Evolutionary conservation across 768 basidiomycete species (phyloP).

Genomic region (Kwoniella dejecticola): DNA sequence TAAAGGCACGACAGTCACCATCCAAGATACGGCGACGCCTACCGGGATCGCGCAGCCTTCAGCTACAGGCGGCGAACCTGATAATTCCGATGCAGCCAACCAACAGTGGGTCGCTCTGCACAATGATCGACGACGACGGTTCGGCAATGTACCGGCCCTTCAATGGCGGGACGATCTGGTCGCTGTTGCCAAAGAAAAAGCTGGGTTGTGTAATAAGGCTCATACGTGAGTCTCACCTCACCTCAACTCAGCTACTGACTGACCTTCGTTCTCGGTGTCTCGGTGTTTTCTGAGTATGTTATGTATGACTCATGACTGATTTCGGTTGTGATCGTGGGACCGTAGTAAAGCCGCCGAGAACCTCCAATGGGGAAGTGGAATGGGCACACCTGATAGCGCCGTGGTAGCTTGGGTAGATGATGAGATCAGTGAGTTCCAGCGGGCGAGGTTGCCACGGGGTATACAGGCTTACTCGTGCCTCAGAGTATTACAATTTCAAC

Average conservation of each 20-base stretch:
- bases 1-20: conserved; percentile 1
- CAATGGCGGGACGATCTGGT: conserved; percentile 12
- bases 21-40: neutral
- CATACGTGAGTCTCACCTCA: conserved; percentile 17
- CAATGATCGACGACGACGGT: conserved; percentile 9
- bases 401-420: conserved; percentile 19
- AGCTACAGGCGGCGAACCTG: neutral
- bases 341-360: conserved; percentile 22
- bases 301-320: neutral
- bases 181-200: conserved; percentile 10
- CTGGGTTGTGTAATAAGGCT: conserved; percentile 14
- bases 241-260: neutral
- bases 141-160: conserved; percentile 4
- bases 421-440: conserved; percentile 10
- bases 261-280: no score
- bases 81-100: neutral
- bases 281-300: neutral
- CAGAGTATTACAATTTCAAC: conserved; percentile 18
- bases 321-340: no score
- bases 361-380: conserved; percentile 17
- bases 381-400: conserved; percentile 16
- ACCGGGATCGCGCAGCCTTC: neutral
- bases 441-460: neutral
- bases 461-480: neutral
- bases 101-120: conserved; percentile 15